Evolutionary conservation across 1,284 basidiomycete genomes (phyloP).

Genomic region (Trametes polyzona): DNA sequence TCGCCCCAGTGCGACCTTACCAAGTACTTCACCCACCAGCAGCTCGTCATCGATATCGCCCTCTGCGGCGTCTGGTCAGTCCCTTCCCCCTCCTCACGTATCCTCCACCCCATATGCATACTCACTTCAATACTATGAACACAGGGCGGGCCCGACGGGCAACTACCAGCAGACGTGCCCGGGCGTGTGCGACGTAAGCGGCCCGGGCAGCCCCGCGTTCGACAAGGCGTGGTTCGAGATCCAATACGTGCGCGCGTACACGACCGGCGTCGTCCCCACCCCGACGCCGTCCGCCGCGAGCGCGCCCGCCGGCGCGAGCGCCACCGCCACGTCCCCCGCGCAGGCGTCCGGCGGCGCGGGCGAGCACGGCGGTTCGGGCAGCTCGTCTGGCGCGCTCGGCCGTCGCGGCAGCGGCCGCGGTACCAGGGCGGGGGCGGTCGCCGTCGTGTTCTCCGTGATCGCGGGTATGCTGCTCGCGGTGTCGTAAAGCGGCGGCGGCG

Average conservation of each 20-base stretch:
- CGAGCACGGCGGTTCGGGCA: neutral
- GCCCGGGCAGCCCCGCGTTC: constrained; percentile 31
- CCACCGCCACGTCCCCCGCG: constrained; percentile 8
- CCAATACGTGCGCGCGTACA: constrained; percentile 51
- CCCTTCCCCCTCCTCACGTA: neutral
- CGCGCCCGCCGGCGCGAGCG: constrained; percentile 5
- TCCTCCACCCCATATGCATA: neutral
- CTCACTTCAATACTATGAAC: neutral
- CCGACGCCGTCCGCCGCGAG: constrained; percentile 11
- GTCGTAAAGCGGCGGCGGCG: neutral
- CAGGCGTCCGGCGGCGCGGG: neutral
- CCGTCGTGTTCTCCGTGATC: constrained; percentile 1
- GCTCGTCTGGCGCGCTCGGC: constrained; percentile 1
- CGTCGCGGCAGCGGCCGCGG: neutral
- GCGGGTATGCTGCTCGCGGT: constrained; percentile 10
- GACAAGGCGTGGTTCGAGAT: constrained; percentile 58
- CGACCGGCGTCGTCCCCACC: constrained; percentile 27
- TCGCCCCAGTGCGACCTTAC: constrained; percentile 47
- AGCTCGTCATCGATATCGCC: constrained; percentile 59
- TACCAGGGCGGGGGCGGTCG: constrained; percentile 1
- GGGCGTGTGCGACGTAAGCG: constrained; percentile 36
- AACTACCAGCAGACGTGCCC: constrained; percentile 47
- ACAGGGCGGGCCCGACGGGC: constrained; percentile 51
- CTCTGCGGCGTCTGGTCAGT: constrained; percentile 60
- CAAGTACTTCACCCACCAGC: constrained; percentile 53